Conservation (phyloP, 495 filamentous ascomycete genomes). For the Neurospora sublineolata region DNA sequence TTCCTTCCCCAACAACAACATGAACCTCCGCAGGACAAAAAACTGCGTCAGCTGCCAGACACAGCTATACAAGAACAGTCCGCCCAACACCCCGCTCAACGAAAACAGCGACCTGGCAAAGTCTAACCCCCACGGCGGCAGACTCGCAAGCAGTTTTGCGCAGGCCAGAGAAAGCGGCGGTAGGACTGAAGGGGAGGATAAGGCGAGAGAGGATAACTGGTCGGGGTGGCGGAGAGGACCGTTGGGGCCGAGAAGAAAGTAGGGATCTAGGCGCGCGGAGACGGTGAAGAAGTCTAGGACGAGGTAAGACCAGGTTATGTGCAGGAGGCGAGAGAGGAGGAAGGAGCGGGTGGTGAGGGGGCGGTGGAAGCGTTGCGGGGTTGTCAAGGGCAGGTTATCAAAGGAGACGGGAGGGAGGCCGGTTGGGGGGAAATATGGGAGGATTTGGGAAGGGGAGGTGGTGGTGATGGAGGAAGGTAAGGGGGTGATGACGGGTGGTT, state of each 20-base stretch:
- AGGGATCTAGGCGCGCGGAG: conserved; percentile 59
- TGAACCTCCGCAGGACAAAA: conserved; percentile 40
- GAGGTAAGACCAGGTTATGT: conserved; percentile 46
- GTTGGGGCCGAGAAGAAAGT: conserved; percentile 49
- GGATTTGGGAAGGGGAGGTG: not conserved
- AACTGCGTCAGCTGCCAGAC: conserved; percentile 32
- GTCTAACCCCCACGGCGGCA: not conserved
- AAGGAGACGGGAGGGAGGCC: not conserved
- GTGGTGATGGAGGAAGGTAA: not conserved
- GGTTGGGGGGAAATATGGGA: not conserved
- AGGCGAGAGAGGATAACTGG: conserved; percentile 22
- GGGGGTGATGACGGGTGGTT: conserved; percentile 18
- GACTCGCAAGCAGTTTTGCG: conserved; percentile 39
- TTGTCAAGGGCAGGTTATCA: conserved; percentile 7
- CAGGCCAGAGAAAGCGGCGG: conserved; percentile 32
- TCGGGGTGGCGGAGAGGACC: conserved; percentile 7
- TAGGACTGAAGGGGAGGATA: conserved; percentile 26
- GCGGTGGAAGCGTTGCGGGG: conserved; percentile 22
- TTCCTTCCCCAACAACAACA: conserved; percentile 24
- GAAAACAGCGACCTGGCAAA: not conserved
- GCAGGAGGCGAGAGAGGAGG: conserved; percentile 34
- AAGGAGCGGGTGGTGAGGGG: conserved; percentile 31
- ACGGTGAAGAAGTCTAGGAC: conserved; percentile 55
- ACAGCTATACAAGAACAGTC: conserved; percentile 34
- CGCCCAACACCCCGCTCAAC: not conserved